phyloP scores from a whole-genome alignment of 768 basidiomycete genomes.

The Sarcodon aspratus region DNA sequence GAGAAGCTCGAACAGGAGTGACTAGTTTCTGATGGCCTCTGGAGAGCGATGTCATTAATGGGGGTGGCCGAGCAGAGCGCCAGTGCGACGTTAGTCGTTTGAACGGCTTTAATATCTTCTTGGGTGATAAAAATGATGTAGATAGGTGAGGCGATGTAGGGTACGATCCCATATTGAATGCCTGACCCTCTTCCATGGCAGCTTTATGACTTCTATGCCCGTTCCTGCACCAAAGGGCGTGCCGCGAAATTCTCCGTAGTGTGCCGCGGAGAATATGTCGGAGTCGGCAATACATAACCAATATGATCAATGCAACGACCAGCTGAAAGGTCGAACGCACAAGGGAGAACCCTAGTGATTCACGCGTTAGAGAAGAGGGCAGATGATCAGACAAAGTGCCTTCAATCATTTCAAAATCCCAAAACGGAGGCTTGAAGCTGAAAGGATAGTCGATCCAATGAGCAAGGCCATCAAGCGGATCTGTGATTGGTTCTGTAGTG shows the following conservation, averaged over 20 bases:
- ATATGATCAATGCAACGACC: constrained; percentile 28
- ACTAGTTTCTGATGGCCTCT: constrained; percentile 5
- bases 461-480: constrained; percentile 61
- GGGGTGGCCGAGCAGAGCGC: constrained; percentile 7
- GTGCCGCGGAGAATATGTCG: constrained; percentile 40
- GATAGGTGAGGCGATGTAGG: constrained; percentile 27
- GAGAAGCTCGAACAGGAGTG: constrained; percentile 12
- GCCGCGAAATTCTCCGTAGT: constrained; percentile 33
- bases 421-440: constrained; percentile 54
- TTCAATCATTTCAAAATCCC: constrained; percentile 49
- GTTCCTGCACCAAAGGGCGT: constrained; percentile 22
- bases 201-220: constrained; percentile 21
- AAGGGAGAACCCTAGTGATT: constrained; percentile 64
- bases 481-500: constrained; percentile 45
- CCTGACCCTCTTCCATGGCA: constrained; percentile 20
- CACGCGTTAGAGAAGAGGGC: constrained; percentile 47
- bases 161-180: constrained; percentile 7
- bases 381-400: constrained; percentile 56
- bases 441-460: constrained; percentile 40
- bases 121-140: constrained; percentile 36
- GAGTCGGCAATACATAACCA: constrained; percentile 40
- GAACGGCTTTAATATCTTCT: constrained; percentile 21
- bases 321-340: constrained; percentile 49
- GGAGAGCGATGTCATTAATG: constrained; percentile 7
- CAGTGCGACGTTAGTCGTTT: constrained; percentile 8